Evolutionary conservation across 139 green algal genomes (phyloP).

Genomic region (Picochlorum sp.): DNA sequence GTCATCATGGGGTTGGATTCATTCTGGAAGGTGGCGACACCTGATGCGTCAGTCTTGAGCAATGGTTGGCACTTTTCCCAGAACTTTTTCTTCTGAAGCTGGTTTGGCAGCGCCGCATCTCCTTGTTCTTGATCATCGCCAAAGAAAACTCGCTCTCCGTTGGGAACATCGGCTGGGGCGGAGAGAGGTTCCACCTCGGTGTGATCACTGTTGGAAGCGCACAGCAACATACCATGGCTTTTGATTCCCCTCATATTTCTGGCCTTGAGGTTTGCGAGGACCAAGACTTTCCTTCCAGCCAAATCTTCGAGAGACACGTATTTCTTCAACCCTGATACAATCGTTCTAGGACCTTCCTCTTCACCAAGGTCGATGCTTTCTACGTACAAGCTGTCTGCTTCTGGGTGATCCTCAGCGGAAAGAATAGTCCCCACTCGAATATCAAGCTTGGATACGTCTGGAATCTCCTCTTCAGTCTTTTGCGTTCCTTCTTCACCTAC

Average conservation of each 20-base stretch:
- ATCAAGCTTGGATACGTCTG: constrained; percentile 44
- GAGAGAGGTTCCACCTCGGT: constrained; percentile 68
- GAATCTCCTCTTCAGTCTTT: not conserved
- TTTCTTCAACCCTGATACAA: constrained; percentile 88
- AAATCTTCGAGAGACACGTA: constrained; percentile 79
- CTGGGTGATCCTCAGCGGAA: constrained; percentile 58
- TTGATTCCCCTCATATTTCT: constrained; percentile 89
- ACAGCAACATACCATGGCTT: constrained; percentile 83
- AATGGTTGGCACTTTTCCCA: constrained; percentile 64
- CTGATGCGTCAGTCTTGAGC: constrained; percentile 40
- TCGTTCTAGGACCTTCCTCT: constrained; percentile 52
- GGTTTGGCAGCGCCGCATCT: constrained; percentile 31
- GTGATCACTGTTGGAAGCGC: constrained; percentile 72
- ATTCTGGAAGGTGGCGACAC: constrained; percentile 43
- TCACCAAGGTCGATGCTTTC: constrained; percentile 93
- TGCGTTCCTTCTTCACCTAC: too few relatives aligned
- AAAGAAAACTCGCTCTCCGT: constrained; percentile 69
- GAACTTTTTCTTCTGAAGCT: constrained; percentile 81
- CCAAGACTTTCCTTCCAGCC: constrained; percentile 63
- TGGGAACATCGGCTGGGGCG: constrained; percentile 57
- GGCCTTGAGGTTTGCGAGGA: constrained; percentile 92
- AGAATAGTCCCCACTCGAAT: constrained; percentile 83
- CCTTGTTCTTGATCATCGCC: constrained; percentile 24
- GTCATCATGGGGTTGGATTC: constrained; percentile 44
- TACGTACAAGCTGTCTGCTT: constrained; percentile 87